A percentile compares a stretch with the other conserved stretches of the same genome.
These are phyloP conservation scores for Aphanomyces stellatus DNA, from an alignment of 352 stramenopile genomes.

Conservation along the genomic window DNA sequence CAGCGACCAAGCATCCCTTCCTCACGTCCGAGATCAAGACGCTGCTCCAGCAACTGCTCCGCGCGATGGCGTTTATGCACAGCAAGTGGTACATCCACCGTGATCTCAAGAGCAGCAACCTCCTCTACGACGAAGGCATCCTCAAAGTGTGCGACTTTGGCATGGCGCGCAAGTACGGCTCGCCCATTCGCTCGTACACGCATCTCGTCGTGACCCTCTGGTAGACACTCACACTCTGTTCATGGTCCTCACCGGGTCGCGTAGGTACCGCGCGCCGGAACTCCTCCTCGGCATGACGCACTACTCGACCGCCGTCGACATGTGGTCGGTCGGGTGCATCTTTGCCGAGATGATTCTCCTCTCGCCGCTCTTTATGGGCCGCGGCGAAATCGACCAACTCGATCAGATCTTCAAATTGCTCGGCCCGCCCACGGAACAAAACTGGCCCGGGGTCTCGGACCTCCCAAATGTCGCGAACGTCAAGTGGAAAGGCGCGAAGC, in stretches of 20 bases:
- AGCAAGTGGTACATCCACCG: slow-evolving; percentile 90
- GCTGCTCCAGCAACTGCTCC: slow-evolving; percentile 89
- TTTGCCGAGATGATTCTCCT: slow-evolving; percentile 94
- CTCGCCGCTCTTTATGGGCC: slow-evolving; percentile 88
- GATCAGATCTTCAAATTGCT: slow-evolving; percentile 95
- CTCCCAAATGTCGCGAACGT: slow-evolving; percentile 53
- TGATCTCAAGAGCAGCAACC: slow-evolving; percentile 97
- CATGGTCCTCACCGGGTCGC: neutral
- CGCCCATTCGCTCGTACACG: slow-evolving; percentile 72
- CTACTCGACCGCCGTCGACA: slow-evolving; percentile 94
- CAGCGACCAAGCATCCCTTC: slow-evolving; percentile 56
- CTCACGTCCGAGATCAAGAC: slow-evolving; percentile 90
- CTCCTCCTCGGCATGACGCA: slow-evolving; percentile 83
- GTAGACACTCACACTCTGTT: slow-evolving; percentile 15
- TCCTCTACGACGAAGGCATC: slow-evolving; percentile 88
- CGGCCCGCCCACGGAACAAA: slow-evolving; percentile 82
- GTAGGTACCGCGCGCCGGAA: slow-evolving; percentile 85
- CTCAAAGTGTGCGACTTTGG: slow-evolving; percentile 86
- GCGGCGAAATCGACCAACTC: slow-evolving; percentile 94
- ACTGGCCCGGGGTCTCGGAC: slow-evolving; percentile 70
- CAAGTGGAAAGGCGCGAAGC: slow-evolving; percentile 59
- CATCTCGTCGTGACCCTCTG: slow-evolving; percentile 92
- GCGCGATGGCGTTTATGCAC: slow-evolving; percentile 88
- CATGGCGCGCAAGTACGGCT: slow-evolving; percentile 72
- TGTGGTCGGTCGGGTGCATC: slow-evolving; percentile 96